These are phyloP conservation scores for Sodiomyces alkalinus DNA, from an alignment of 2,329 filamentous ascomycete species.

Conservation along the genomic window DNA sequence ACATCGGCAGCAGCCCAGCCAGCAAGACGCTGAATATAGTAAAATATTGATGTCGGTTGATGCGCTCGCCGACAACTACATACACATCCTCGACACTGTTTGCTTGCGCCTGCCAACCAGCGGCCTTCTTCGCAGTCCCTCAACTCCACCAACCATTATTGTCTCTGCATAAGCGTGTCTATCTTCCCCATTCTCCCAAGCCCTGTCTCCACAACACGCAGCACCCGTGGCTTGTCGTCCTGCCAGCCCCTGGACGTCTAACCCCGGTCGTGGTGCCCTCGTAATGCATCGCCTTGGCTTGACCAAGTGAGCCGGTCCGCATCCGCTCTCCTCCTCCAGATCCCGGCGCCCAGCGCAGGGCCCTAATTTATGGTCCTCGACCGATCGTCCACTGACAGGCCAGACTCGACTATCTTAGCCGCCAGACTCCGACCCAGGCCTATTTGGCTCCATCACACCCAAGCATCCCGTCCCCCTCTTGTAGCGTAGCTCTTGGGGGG, in stretches of 20 bases:
- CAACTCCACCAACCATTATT: constrained; percentile 4
- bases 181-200: constrained; percentile 8
- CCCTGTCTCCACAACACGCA: too few species aligned
- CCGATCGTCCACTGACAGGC: constrained; percentile 26
- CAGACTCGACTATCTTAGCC: constrained; percentile 23
- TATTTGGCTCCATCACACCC: constrained; percentile 22
- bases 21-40: constrained; percentile 6
- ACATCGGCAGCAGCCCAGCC: too few species aligned
- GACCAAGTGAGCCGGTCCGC: constrained; percentile 9
- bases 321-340: constrained; percentile 9
- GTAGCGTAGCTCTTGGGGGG: too few species aligned
- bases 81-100: neutral
- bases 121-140: too few species aligned
- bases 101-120: too few species aligned
- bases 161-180: constrained; percentile 7
- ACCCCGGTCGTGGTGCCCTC: constrained; percentile 6
- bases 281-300: constrained; percentile 7
- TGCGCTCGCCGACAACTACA: neutral
- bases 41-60: constrained; percentile 7
- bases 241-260: constrained; percentile 6
- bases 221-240: constrained; percentile 8
- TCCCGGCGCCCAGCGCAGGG: constrained; percentile 5
- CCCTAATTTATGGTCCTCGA: constrained; percentile 28
- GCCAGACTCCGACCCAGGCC: constrained; percentile 25
- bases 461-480: constrained; percentile 8